Base-by-base conservation (phyloP, 2,329 filamentous ascomycete genomes). In the Diaporthe citriasiana region DNA sequence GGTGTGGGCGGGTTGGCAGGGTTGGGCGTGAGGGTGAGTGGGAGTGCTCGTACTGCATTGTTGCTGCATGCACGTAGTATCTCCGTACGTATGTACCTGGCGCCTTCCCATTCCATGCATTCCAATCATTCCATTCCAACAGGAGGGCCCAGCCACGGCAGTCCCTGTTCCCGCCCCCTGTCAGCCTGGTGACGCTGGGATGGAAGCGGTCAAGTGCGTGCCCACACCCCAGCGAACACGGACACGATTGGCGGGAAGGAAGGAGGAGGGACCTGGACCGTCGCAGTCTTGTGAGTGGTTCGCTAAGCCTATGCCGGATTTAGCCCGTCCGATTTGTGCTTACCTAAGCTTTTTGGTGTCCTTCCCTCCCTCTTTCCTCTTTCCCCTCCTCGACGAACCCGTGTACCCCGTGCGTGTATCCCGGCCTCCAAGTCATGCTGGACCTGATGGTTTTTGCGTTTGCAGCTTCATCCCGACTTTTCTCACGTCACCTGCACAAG, bases 161-260 rank as follows among this genome's bases (percentile, higher is more conserved):
- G n/a, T 38, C 63, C 63, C 63, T 66, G 63, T 66, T 13, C 15
- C 63, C 13, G 22, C 22, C 60, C 60, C 42, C 30, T 51, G 60
- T 65, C 60, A 50, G 42, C 60, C 30, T 13, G 45, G 13, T 45
- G 13, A 4, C 45, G n/a, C 63, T 66, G 22, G 33, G 12, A 45
- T 10, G 27, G n/a, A 30, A 38, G n/a, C 45, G 33, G 63, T 66
- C 63, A 66, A 66, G 63, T 51, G 30, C 45, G 45, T 66, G 63
- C 51, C 63, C 45, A 66, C 30, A 35, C 30, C 60, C 60, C 45
- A n/a, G 45, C 45, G 3, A 53, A 40, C 22, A 19, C 45, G 63
- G 45, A 38, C 63, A 12, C 63, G 63, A 66, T 51, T 66, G 63
- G 63, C 63, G 63, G 63, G 63, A 51, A 50, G 63, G 63, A 53